Conservation (phyloP, 441 rosid genomes). For the Populus hybrid region DNA sequence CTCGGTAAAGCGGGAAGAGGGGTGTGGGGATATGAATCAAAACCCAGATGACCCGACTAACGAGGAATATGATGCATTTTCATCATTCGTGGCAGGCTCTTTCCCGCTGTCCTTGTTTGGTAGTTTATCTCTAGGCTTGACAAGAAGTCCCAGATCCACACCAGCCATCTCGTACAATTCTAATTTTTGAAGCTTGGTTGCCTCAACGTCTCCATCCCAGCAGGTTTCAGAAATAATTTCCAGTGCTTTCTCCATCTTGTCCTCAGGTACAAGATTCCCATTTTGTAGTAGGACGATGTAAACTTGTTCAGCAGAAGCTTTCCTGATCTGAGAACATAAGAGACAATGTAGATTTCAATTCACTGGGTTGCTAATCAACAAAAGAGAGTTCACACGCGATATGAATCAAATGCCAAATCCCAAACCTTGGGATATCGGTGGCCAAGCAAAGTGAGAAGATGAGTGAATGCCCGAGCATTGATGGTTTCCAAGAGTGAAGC, state of each 20-base stretch:
- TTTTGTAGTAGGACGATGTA: slow-evolving; percentile 75
- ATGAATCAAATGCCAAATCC: background rate
- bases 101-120: slow-evolving; percentile 20
- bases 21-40: slow-evolving; percentile 19
- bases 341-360: background rate
- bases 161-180: slow-evolving; percentile 60
- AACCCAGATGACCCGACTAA: slow-evolving; percentile 88
- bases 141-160: slow-evolving; percentile 37
- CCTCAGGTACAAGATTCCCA: slow-evolving; percentile 52
- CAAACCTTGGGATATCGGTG: slow-evolving; percentile 85
- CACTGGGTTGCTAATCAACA: background rate
- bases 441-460: slow-evolving; percentile 64
- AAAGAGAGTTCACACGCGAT: background rate
- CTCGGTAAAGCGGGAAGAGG: background rate
- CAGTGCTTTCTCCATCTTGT: slow-evolving; percentile 56
- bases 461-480: slow-evolving; percentile 54
- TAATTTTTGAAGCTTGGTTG: slow-evolving; percentile 40
- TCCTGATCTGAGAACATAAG: slow-evolving; percentile 58
- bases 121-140: slow-evolving; percentile 24
- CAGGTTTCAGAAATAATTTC: slow-evolving; percentile 65
- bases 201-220: slow-evolving; percentile 77
- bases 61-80: slow-evolving; percentile 84
- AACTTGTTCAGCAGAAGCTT: slow-evolving; percentile 72
- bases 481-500: slow-evolving; percentile 56
- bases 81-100: slow-evolving; percentile 44